phyloP scores from a whole-genome alignment of 306 rosid genomes.

The Malus asiatica region DNA sequence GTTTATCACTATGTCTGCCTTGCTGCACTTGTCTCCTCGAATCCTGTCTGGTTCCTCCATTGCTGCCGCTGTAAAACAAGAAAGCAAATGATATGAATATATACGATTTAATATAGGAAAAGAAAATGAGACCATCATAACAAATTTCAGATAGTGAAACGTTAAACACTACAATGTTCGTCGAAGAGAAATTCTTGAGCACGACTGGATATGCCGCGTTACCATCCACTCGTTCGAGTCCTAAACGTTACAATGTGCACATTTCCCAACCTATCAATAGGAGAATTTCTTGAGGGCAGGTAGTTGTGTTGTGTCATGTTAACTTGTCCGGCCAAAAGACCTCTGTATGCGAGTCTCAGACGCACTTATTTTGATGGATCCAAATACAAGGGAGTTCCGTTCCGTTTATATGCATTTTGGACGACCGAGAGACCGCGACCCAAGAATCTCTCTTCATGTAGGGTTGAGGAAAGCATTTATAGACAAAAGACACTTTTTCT shows the following conservation, averaged over 20 bases:
- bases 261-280: too few species aligned
- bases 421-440: not conserved
- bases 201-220: too few species aligned
- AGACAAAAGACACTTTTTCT: slow-evolving; percentile 31
- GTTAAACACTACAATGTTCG: not conserved
- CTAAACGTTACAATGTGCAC: not conserved
- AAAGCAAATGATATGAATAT: not conserved
- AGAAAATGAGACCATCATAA: not conserved
- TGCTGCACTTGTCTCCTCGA: slow-evolving; percentile 69
- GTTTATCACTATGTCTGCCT: slow-evolving; percentile 50
- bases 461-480: not conserved
- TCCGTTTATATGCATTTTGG: not conserved
- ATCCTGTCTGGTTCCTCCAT: slow-evolving; percentile 53
- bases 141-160: not conserved
- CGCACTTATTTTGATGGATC: too few species aligned
- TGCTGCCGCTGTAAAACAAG: slow-evolving; percentile 20
- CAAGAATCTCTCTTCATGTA: not conserved
- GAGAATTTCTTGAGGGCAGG: too few species aligned
- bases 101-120: not conserved
- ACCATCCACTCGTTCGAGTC: too few species aligned
- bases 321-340: too few species aligned
- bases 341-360: not conserved
- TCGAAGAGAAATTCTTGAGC: not conserved
- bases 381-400: not conserved
- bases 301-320: too few species aligned